Percentiles rank a stretch among this genome's conserved stretches.
These are phyloP conservation scores for Oxytropis ochrocephala DNA, from an alignment of 306 rosid species.

Conservation along the genomic window DNA sequence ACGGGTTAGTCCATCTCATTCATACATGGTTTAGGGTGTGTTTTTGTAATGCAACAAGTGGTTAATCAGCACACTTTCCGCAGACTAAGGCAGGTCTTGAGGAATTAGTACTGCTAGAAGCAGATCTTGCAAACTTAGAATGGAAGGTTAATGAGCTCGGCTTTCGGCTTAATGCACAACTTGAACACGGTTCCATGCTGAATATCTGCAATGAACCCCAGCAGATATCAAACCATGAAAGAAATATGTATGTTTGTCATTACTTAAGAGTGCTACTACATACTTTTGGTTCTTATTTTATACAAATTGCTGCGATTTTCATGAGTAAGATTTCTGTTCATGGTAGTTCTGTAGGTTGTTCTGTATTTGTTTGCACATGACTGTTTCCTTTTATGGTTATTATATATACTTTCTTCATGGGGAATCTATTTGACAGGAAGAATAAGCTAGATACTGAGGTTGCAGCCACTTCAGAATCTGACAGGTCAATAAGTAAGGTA, in stretches of 20 bases:
- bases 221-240: slow-evolving; percentile 27
- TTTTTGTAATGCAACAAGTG: slow-evolving; percentile 13
- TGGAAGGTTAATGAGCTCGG: slow-evolving; percentile 48
- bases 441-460: slow-evolving; percentile 44
- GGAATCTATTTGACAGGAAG: slow-evolving; percentile 34
- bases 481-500: slow-evolving; percentile 70
- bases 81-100: slow-evolving; percentile 64
- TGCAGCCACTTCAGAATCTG: slow-evolving; percentile 30
- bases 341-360: background rate
- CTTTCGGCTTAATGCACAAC: slow-evolving; percentile 49
- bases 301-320: background rate
- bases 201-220: slow-evolving; percentile 17
- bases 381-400: background rate
- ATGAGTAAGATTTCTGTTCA: background rate
- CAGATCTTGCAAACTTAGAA: slow-evolving; percentile 48
- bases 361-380: background rate
- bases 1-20: slow-evolving; percentile 37
- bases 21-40: background rate
- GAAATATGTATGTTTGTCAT: slow-evolving; percentile 43
- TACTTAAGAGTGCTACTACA: background rate
- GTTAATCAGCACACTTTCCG: slow-evolving; percentile 25
- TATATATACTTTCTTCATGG: background rate
- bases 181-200: slow-evolving; percentile 22
- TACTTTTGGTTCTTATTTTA: slow-evolving; percentile 5
- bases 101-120: slow-evolving; percentile 54